Conservation (phyloP, 2,329 filamentous ascomycete species). For the Colletotrichum trifolii region DNA sequence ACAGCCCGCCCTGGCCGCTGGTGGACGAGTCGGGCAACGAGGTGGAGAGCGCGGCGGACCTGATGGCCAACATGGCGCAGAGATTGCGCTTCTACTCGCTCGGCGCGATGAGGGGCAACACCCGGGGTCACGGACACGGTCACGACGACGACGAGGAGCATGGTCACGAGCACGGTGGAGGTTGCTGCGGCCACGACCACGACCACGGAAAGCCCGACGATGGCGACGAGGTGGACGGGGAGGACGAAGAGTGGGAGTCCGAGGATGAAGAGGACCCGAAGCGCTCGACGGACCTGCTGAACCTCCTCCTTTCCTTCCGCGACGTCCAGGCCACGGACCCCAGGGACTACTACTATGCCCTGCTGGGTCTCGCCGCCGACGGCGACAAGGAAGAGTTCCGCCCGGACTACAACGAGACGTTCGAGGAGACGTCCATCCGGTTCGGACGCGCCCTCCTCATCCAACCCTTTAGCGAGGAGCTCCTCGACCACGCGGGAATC, state of each 20-base stretch:
- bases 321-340: slow-evolving; percentile 36
- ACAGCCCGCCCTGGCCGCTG: slow-evolving; percentile 33
- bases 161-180: slow-evolving; percentile 14
- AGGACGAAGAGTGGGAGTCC: neutral
- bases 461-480: slow-evolving; percentile 33
- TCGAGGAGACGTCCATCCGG: slow-evolving; percentile 32
- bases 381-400: slow-evolving; percentile 35
- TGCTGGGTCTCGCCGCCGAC: slow-evolving; percentile 33
- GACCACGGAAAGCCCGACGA: slow-evolving; percentile 1
- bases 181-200: slow-evolving; percentile 13
- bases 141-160: slow-evolving; percentile 14
- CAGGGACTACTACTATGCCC: slow-evolving; percentile 33
- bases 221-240: slow-evolving; percentile 1
- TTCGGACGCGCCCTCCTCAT: slow-evolving; percentile 34
- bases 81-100: slow-evolving; percentile 32
- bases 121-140: slow-evolving; percentile 2
- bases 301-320: slow-evolving; percentile 33
- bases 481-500: slow-evolving; percentile 34
- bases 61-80: slow-evolving; percentile 35
- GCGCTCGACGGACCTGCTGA: slow-evolving; percentile 32
- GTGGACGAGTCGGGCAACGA: slow-evolving; percentile 27
- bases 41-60: slow-evolving; percentile 26
- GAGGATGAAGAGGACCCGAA: slow-evolving; percentile 15
- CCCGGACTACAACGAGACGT: slow-evolving; percentile 30
- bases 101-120: slow-evolving; percentile 26